Conservation (phyloP, 768 basidiomycete genomes). For the Boletus edulis region DNA sequence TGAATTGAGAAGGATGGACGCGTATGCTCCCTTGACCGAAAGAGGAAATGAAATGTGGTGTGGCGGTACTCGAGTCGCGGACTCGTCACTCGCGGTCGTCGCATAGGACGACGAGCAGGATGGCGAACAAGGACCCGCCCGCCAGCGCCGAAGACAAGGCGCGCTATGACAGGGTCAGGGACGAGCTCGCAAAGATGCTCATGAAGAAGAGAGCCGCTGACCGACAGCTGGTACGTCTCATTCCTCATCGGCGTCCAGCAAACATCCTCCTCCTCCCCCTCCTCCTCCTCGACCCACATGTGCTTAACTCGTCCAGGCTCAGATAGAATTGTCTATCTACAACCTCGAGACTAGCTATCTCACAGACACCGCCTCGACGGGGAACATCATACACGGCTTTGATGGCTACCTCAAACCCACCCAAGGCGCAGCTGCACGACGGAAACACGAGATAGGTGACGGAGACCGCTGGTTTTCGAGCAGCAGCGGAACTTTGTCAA, state of each 20-base stretch:
- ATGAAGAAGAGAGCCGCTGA: slow-evolving; percentile 73
- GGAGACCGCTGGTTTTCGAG: slow-evolving; percentile 79
- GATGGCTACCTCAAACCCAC: slow-evolving; percentile 82
- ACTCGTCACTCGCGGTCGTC: too few relatives aligned
- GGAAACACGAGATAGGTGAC: slow-evolving; percentile 75
- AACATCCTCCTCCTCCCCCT: too few relatives aligned
- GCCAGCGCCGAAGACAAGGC: slow-evolving; percentile 65
- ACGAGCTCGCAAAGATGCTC: slow-evolving; percentile 71
- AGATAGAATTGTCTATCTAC: slow-evolving; percentile 77
- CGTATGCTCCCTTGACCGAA: slow-evolving; percentile 26
- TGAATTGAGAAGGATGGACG: slow-evolving; percentile 11
- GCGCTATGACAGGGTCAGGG: slow-evolving; percentile 69
- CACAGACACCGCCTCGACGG: slow-evolving; percentile 77
- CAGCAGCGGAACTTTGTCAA: slow-evolving; percentile 74
- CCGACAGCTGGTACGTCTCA: slow-evolving; percentile 64
- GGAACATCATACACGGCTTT: slow-evolving; percentile 86
- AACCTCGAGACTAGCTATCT: slow-evolving; percentile 74
- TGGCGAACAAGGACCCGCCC: slow-evolving; percentile 39
- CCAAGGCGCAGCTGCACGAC: slow-evolving; percentile 46
- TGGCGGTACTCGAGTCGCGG: neutral
- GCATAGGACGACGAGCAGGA: slow-evolving; percentile 4
- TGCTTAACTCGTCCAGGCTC: slow-evolving; percentile 46
- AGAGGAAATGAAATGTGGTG: slow-evolving; percentile 16
- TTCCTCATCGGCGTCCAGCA: neutral
- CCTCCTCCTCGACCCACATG: too few relatives aligned